Evolutionary conservation across 495 filamentous ascomycete genomes (phyloP).

Genomic region (Neurospora sp.): DNA sequence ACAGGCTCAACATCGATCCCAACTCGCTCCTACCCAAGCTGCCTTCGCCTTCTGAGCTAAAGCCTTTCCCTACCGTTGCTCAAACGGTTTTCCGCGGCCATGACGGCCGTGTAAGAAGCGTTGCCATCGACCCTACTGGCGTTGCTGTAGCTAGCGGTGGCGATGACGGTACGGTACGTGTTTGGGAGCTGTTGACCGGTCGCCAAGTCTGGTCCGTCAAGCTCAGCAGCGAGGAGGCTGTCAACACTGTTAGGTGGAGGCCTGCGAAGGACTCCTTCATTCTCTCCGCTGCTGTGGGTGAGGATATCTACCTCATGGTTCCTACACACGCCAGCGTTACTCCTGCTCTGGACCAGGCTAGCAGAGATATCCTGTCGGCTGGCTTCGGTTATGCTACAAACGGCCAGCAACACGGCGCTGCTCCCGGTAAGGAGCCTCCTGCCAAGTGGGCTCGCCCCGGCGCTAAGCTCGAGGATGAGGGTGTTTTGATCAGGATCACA

Average conservation of each 20-base stretch:
- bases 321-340: conserved; percentile 37
- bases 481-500: conserved; percentile 66
- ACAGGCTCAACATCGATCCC: conserved; percentile 93
- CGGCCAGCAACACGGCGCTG: conserved; percentile 44
- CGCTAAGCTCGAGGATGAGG: conserved; percentile 59
- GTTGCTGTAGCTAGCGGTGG: conserved; percentile 64
- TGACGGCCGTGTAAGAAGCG: conserved; percentile 74
- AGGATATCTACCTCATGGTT: conserved; percentile 74
- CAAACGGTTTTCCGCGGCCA: conserved; percentile 80
- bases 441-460: conserved; percentile 77
- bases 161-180: conserved; percentile 83
- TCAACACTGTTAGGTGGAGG: conserved; percentile 84
- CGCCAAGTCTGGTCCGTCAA: conserved; percentile 79
- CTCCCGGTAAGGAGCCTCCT: conserved; percentile 63
- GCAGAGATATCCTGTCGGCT: conserved; percentile 66
- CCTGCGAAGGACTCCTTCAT: conserved; percentile 72
- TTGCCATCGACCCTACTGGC: conserved; percentile 45
- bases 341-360: conserved; percentile 50
- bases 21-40: conserved; percentile 88
- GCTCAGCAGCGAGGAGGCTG: conserved; percentile 68
- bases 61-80: conserved; percentile 84
- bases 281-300: conserved; percentile 72
- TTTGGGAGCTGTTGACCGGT: conserved; percentile 85
- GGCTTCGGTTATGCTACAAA: conserved; percentile 86
- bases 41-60: conserved; percentile 84